Conservation (phyloP, 169 alveolate species). For the Plasmodium adleri region DNA sequence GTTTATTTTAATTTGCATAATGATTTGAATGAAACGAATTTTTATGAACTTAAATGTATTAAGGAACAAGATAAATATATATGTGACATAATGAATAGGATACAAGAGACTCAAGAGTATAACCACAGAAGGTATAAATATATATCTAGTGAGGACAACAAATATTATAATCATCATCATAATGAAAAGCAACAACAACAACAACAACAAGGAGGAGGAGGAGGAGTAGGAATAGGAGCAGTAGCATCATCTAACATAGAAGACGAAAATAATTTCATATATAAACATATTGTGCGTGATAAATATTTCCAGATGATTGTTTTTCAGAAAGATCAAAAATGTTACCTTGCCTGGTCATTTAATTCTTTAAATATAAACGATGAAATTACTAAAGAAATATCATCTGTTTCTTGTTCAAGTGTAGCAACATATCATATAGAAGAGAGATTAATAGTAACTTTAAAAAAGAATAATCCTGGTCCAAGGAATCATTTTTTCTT, state of each 20-base stretch:
- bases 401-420: constrained; percentile 14
- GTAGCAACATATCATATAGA: constrained; percentile 4
- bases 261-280: constrained; percentile 13
- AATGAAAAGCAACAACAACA: too few relatives aligned
- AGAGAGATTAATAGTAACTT: constrained; percentile 13
- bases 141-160: too few relatives aligned
- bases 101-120: neutral
- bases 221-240: too few relatives aligned
- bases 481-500: constrained; percentile 2
- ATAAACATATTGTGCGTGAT: constrained; percentile 18
- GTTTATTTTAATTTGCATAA: constrained; percentile 33
- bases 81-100: constrained; percentile 27
- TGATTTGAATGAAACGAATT: constrained; percentile 30
- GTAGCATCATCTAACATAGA: too few relatives aligned
- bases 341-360: constrained; percentile 56
- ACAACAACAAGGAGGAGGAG: too few relatives aligned
- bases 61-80: constrained; percentile 6
- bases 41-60: constrained; percentile 29
- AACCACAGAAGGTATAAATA: too few relatives aligned
- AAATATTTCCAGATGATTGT: constrained; percentile 10
- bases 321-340: constrained; percentile 7
- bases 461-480: neutral
- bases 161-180: too few relatives aligned
- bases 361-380: constrained; percentile 20
- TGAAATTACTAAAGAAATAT: constrained; percentile 13